Evolutionary conservation across 352 stramenopile species (phyloP).

Genomic region (Phytophthora megakarya): DNA sequence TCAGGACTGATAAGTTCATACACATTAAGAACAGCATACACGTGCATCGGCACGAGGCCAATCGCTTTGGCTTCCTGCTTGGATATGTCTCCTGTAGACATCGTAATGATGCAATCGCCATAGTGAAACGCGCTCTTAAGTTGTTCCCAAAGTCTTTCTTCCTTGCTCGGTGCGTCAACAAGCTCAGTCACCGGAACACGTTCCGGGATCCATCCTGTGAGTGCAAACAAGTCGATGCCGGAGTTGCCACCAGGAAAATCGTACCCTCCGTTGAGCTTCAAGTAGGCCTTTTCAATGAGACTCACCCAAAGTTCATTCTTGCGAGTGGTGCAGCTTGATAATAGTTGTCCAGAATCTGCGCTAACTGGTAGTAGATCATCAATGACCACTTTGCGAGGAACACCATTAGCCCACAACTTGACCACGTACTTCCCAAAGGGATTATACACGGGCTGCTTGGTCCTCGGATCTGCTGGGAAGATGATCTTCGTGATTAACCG

Average conservation of each 20-base stretch:
- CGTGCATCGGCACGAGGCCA: constrained; percentile 95
- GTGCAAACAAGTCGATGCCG: constrained; percentile 97
- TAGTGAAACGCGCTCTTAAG: constrained; percentile 93
- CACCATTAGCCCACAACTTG: constrained; percentile 96
- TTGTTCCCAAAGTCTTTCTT: constrained; percentile 96
- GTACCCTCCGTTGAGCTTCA: constrained; percentile 98
- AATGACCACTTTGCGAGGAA: constrained; percentile 93
- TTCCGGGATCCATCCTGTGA: constrained; percentile 99
- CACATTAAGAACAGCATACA: constrained; percentile 96
- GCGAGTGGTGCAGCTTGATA: constrained; percentile 84
- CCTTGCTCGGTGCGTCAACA: constrained; percentile 89
- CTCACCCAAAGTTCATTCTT: constrained; percentile 92
- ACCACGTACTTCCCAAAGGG: constrained; percentile 96
- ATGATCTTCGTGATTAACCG: constrained; percentile 95
- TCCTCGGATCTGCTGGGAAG: constrained; percentile 88
- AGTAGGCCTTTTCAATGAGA: constrained; percentile 98
- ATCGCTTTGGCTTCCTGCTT: constrained; percentile 77
- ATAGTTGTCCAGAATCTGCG: constrained; percentile 53
- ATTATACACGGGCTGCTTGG: constrained; percentile 84
- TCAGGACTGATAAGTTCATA: constrained; percentile 81
- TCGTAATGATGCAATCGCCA: constrained; percentile 97
- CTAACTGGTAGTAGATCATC: constrained; percentile 95
- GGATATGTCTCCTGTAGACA: constrained; percentile 90
- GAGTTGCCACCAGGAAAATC: constrained; percentile 97
- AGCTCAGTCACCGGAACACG: constrained; percentile 75